Conservation (phyloP, 495 filamentous ascomycete genomes). For the Aspergillus sclerotiicarbonarius region DNA sequence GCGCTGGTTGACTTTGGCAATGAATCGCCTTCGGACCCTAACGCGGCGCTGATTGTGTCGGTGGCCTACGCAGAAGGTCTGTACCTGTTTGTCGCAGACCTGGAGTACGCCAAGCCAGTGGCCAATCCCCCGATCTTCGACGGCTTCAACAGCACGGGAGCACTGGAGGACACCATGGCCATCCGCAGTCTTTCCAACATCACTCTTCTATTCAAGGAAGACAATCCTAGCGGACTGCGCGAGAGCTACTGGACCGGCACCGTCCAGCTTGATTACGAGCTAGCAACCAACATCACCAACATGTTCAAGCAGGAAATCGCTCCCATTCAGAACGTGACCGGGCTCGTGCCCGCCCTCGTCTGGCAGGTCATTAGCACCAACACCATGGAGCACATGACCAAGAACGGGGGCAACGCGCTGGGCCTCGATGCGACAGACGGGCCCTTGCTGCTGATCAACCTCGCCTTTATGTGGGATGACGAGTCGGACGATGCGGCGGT, state of each 20-base stretch:
- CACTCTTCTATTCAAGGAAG: neutral
- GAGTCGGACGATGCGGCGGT: conserved; percentile 30
- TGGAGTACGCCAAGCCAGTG: conserved; percentile 41
- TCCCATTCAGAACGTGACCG: conserved; percentile 33
- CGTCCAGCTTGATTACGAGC: conserved; percentile 30
- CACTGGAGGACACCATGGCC: conserved; percentile 33
- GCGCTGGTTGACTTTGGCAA: neutral
- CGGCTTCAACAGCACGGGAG: conserved; percentile 37
- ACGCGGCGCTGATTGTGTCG: neutral
- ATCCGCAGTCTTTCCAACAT: conserved; percentile 27
- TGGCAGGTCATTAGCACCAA: conserved; percentile 47
- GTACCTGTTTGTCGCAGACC: conserved; percentile 32
- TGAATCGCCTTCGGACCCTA: neutral
- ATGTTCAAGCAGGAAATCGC: conserved; percentile 35
- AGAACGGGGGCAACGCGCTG: conserved; percentile 52
- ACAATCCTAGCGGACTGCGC: conserved; percentile 43
- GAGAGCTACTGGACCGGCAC: conserved; percentile 46
- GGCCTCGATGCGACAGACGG: conserved; percentile 42
- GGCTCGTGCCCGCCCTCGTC: conserved; percentile 41
- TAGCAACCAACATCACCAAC: conserved; percentile 34
- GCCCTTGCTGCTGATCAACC: conserved; percentile 38
- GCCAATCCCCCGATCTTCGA: conserved; percentile 42
- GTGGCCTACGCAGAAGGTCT: conserved; percentile 16
- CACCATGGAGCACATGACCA: conserved; percentile 37
- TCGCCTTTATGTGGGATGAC: conserved; percentile 35